phyloP scores from a whole-genome alignment of 495 filamentous ascomycete species.

The Aspergillus conjunctus region DNA sequence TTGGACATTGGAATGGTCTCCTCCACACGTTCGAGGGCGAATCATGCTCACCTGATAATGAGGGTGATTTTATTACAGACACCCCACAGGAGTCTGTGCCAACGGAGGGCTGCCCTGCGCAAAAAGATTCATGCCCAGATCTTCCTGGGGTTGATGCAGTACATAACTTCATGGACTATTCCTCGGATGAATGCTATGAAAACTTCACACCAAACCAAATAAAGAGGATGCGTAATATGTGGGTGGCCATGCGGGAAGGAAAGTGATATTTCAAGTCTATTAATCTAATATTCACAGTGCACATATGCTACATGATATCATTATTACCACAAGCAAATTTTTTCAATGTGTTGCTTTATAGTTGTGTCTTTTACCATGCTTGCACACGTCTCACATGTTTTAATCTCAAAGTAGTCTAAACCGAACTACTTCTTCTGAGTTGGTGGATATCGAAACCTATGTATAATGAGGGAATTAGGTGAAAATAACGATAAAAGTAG shows the following conservation, averaged over 20 bases:
- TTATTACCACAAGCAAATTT: neutral
- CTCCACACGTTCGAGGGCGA: slow-evolving; percentile 59
- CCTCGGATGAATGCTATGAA: slow-evolving; percentile 56
- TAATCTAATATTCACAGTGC: slow-evolving; percentile 5
- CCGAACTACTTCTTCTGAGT: no score
- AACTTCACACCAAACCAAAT: slow-evolving; percentile 48
- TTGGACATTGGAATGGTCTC: slow-evolving; percentile 62
- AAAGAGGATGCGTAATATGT: slow-evolving; percentile 51
- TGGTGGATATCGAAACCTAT: no score
- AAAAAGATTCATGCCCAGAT: slow-evolving; percentile 51
- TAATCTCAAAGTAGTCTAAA: no score
- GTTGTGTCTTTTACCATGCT: no score
- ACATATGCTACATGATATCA: neutral
- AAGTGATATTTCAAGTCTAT: neutral
- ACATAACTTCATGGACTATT: slow-evolving; percentile 60
- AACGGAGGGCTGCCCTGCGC: slow-evolving; percentile 52
- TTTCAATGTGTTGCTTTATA: no score
- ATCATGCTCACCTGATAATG: slow-evolving; percentile 40
- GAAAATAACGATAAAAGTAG: no score
- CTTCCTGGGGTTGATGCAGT: slow-evolving; percentile 50
- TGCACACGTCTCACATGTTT: no score
- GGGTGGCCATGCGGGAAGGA: slow-evolving; percentile 42
- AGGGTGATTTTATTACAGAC: slow-evolving; percentile 56
- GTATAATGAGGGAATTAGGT: no score
- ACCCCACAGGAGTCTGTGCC: slow-evolving; percentile 53